phyloP scores from a whole-genome alignment of 2,329 filamentous ascomycete species.

The Fusarium papillatum region DNA sequence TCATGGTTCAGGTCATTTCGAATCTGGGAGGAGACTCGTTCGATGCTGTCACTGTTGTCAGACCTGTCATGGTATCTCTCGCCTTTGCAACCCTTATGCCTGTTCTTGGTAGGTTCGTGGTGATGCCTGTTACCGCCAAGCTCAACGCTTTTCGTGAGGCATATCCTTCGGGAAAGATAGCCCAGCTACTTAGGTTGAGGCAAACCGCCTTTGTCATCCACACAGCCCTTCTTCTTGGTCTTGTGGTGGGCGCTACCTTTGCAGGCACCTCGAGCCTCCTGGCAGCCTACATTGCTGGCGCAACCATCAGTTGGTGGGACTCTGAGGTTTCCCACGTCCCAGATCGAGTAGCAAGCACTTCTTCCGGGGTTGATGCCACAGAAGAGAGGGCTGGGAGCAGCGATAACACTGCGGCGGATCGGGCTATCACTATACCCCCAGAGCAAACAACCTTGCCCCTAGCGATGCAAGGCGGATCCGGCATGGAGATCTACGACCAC shows the following conservation, averaged over 20 bases:
- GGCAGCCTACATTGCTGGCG: constrained; percentile 73
- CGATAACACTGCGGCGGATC: not conserved
- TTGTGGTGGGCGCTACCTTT: constrained; percentile 66
- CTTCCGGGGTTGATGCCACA: not conserved
- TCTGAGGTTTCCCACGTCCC: constrained; percentile 46
- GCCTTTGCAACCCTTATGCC: constrained; percentile 64
- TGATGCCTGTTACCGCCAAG: constrained; percentile 55
- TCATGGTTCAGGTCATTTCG: constrained; percentile 83
- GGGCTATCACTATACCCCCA: not conserved
- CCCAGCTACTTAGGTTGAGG: constrained; percentile 41
- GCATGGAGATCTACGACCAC: constrained; percentile 19
- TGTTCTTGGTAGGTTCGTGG: constrained; percentile 59
- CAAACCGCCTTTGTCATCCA: constrained; percentile 61
- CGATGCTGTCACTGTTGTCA: constrained; percentile 54
- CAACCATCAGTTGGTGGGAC: constrained; percentile 72
- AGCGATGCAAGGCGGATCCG: constrained; percentile 6
- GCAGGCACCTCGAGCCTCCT: constrained; percentile 74
- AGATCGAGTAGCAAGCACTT: not conserved
- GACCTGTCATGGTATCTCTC: constrained; percentile 61
- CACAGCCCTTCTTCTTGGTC: constrained; percentile 61
- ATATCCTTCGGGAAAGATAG: constrained; percentile 35
- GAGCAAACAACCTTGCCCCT: not conserved
- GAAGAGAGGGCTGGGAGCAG: not conserved
- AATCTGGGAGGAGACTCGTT: constrained; percentile 63
- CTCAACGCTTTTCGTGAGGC: constrained; percentile 49